Evolutionary conservation across 2,329 filamentous ascomycete species (phyloP).

Genomic region (Fusarium austroafricanum): DNA sequence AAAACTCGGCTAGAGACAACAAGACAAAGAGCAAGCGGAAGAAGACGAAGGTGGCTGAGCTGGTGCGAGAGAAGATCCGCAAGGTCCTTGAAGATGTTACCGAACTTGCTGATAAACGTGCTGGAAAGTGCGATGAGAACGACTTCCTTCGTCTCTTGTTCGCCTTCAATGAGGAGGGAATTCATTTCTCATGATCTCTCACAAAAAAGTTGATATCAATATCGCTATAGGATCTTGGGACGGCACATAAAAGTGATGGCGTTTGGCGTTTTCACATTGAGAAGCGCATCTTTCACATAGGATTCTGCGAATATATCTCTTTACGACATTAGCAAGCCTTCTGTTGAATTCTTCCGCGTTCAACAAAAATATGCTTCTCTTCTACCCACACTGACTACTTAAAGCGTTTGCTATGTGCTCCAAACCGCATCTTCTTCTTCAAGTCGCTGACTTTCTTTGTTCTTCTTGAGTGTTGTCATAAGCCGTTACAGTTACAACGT

Average conservation of each 20-base stretch:
- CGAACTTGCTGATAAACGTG: constrained; percentile 80
- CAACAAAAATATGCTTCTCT: constrained; percentile 26
- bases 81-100: constrained; percentile 87
- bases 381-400: constrained; percentile 17
- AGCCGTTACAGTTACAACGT: constrained; percentile 51
- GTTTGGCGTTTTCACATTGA: constrained; percentile 31
- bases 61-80: constrained; percentile 88
- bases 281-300: constrained; percentile 13
- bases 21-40: constrained; percentile 77
- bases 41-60: constrained; percentile 81
- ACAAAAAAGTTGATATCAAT: constrained; percentile 7
- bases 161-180: constrained; percentile 90
- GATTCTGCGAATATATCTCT: constrained; percentile 30
- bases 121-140: constrained; percentile 89
- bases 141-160: constrained; percentile 86
- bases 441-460: constrained; percentile 31
- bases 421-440: constrained; percentile 35
- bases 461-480: constrained; percentile 45
- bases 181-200: constrained; percentile 79
- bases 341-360: constrained; percentile 18
- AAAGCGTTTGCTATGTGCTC: constrained; percentile 41
- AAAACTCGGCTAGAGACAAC: constrained; percentile 52
- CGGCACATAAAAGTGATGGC: constrained; percentile 30
- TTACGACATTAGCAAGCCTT: constrained; percentile 3
- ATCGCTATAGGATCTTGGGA: constrained; percentile 1